Evolutionary conservation across 495 filamentous ascomycete species (phyloP), one percentile per base, ranked within the genome.

Genomic region (Neurospora sublineolata): DNA sequence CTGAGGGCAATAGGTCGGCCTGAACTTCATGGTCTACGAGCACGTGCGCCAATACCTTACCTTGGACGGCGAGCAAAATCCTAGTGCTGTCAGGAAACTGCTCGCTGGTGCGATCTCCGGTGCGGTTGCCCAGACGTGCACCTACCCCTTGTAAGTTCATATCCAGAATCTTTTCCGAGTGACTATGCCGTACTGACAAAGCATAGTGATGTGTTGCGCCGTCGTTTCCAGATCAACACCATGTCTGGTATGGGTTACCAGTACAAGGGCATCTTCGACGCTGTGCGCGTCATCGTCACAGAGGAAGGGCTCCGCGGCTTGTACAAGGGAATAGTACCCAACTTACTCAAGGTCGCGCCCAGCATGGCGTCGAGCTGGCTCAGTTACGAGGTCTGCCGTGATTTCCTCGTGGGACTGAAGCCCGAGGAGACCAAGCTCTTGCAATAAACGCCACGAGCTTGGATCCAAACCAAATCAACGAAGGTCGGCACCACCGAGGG

Each of bases 1-100:
- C 76, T 69, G 71, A 70, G 36, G 41, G 58, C 11, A 69, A 67
- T 75, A 97, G 92, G 93, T 97, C 67, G 95, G 95, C 38, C 83
- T 99, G 67, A 99, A 98, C 80, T 99, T 99, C 83, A 98, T 98
- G 92, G 92, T 90, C 33, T 99, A 99, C 79, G 95, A 99, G 80
- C 89, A 88, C 16, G 88, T 94, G 71, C 89, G 95, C 69, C 89
- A 89, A 74, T 91, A 91, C 72, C 83, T 99, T 73, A 99, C 95
- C 0, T 89, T 90, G 0, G 93, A 97, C 68, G 96, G 95, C 14
- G 89, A 97, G 46, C 87, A 91, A 77, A 94, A 97, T 73, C 95
- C 95, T 5, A 87, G 83, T 71, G 84, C 92, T 0, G 79, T 86
- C 73, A 89, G 96, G 68, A 99, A 98, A 78, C 84, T 99, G 30